Conservation (phyloP, 352 stramenopile species). For the Lagenidium giganteum region DNA sequence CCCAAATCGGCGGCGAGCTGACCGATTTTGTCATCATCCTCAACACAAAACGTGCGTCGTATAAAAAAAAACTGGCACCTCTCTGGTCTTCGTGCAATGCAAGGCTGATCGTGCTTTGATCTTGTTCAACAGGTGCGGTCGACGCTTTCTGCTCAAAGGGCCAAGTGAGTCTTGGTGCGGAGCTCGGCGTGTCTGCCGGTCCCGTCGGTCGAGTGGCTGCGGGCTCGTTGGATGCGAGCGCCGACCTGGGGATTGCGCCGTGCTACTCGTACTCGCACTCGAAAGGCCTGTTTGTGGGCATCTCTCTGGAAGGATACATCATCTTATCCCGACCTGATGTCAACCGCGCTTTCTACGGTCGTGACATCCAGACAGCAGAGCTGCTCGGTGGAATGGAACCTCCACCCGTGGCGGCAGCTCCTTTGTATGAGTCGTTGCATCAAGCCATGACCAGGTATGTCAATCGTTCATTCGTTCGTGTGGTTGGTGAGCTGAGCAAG, state of each 20-base stretch:
- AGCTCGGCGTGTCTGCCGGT: conserved; percentile 85
- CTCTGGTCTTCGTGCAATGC: not conserved
- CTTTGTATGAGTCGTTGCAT: conserved; percentile 83
- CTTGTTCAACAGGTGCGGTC: conserved; percentile 28
- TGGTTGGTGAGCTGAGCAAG: not conserved
- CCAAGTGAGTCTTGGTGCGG: conserved; percentile 88
- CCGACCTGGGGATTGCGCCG: conserved; percentile 74
- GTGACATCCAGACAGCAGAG: conserved; percentile 52
- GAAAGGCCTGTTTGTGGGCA: conserved; percentile 86
- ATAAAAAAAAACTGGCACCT: not conserved
- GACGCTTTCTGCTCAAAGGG: conserved; percentile 82
- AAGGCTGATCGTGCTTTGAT: conserved; percentile 3
- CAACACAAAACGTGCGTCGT: conserved; percentile 74
- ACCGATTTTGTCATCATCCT: conserved; percentile 94
- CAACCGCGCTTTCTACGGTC: conserved; percentile 92
- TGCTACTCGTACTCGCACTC: conserved; percentile 92
- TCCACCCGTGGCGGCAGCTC: conserved; percentile 71
- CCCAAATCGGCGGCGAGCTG: conserved; percentile 89
- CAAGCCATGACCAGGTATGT: conserved; percentile 57
- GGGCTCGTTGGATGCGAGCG: conserved; percentile 66
- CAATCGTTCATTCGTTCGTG: not conserved
- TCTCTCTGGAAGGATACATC: conserved; percentile 88
- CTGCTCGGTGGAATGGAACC: conserved; percentile 73
- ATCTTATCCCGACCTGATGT: conserved; percentile 86
- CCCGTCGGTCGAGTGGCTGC: conserved; percentile 86